Conservation (phyloP, 2,329 filamentous ascomycete genomes). For the Talaromyces islandicus region DNA sequence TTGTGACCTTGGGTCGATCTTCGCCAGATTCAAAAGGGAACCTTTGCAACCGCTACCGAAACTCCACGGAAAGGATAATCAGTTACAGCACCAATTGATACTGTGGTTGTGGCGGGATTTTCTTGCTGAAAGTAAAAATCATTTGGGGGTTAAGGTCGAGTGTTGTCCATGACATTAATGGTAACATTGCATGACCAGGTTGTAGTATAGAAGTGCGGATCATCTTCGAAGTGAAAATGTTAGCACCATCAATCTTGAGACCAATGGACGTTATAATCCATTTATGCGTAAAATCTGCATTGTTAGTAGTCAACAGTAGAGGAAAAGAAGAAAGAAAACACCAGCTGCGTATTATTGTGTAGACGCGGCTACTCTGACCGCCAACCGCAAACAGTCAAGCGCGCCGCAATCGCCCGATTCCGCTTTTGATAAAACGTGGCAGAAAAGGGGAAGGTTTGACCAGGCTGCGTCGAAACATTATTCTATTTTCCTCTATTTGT, state of each 20-base stretch:
- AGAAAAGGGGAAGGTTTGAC: slow-evolving; percentile 9
- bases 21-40: slow-evolving; percentile 62
- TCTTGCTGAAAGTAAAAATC: neutral
- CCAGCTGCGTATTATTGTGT: neutral
- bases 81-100: slow-evolving; percentile 51
- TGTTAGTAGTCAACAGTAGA: neutral
- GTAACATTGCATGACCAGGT: neutral
- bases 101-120: slow-evolving; percentile 50
- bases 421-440: slow-evolving; percentile 8
- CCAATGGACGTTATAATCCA: neutral
- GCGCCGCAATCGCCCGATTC: neutral
- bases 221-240: neutral
- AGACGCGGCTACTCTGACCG: slow-evolving; percentile 3
- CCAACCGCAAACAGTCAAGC: slow-evolving; percentile 9
- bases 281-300: neutral
- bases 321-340: neutral
- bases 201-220: neutral
- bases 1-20: slow-evolving; percentile 75
- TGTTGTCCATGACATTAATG: neutral
- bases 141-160: neutral
- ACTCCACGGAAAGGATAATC: slow-evolving; percentile 57
- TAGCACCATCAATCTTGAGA: neutral
- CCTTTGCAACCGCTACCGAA: slow-evolving; percentile 63
- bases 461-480: neutral
- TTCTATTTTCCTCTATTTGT: neutral